Conservation (phyloP, 805 yeast species). For the Metschnikowia lachancei region DNA sequence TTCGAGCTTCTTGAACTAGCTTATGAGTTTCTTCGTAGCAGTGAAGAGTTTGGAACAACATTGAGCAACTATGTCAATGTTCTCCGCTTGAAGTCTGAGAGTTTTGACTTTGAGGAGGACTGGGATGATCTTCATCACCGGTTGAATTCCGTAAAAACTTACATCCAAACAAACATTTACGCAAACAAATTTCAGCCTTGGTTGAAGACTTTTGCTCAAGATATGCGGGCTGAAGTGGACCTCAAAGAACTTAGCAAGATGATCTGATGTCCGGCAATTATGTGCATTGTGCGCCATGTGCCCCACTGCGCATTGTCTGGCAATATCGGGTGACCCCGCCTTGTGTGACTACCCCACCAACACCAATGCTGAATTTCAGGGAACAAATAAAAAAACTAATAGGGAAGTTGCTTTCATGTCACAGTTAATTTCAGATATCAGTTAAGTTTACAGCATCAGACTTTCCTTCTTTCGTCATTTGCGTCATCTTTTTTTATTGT, state of each 20-base stretch:
- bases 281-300: background rate
- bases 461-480: background rate
- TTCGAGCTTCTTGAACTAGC: conserved; percentile 32
- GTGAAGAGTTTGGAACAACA: conserved; percentile 33
- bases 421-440: too few species aligned
- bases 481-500: too few species aligned
- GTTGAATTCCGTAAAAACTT: conserved; percentile 39
- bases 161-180: conserved; percentile 39
- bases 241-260: conserved; percentile 47
- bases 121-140: conserved; percentile 31
- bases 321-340: background rate
- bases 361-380: background rate
- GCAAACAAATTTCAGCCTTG: conserved; percentile 43
- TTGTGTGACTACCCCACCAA: background rate
- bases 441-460: background rate
- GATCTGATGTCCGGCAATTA: conserved; percentile 14
- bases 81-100: conserved; percentile 22
- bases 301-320: background rate
- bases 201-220: conserved; percentile 45
- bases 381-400: background rate
- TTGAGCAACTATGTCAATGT: conserved; percentile 30
- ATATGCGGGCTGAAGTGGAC: conserved; percentile 52
- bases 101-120: conserved; percentile 20
- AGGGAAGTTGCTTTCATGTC: background rate
- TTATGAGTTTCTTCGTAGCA: conserved; percentile 33